A percentile compares a stretch with the other conserved stretches of the same genome.
phyloP scores from a whole-genome alignment of 192 early-diverging fungal genomes.

The Phlyctochytrium planicorne region DNA sequence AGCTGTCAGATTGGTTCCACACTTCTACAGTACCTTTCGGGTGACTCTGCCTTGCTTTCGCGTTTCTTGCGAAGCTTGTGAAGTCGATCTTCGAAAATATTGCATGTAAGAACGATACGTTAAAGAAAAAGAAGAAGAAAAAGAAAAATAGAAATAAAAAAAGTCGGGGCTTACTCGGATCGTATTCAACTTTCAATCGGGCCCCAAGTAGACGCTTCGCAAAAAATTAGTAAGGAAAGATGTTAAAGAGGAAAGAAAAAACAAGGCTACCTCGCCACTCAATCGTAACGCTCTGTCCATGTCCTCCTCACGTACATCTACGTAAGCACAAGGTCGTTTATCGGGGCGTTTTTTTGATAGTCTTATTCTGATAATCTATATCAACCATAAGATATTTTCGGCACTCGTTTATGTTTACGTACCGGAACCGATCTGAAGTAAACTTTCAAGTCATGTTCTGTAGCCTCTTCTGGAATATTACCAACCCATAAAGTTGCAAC shows the following conservation, averaged over 20 bases:
- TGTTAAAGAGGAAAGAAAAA: not conserved
- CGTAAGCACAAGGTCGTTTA: conserved; percentile 14
- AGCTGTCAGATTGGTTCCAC: too few relatives aligned
- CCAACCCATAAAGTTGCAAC: conserved; percentile 11
- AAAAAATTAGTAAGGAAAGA: not conserved
- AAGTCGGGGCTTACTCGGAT: conserved; percentile 7
- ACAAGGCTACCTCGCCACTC: conserved; percentile 6
- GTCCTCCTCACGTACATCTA: conserved; percentile 11
- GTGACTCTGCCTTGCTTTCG: not conserved
- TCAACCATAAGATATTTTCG: not conserved
- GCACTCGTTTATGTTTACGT: not conserved
- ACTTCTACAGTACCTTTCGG: not conserved
- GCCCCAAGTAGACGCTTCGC: not conserved
- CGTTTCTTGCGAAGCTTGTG: conserved; percentile 6
- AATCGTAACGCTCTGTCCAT: conserved; percentile 11
- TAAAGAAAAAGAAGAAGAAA: not conserved
- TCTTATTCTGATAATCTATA: conserved; percentile 4
- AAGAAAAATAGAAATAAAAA: too few relatives aligned
- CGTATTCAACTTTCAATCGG: conserved; percentile 11
- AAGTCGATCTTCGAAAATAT: not conserved
- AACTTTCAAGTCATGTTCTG: conserved; percentile 8
- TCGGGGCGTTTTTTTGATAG: conserved; percentile 2
- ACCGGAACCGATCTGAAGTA: conserved; percentile 8
- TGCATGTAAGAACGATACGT: not conserved
- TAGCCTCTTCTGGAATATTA: conserved; percentile 10